These are phyloP conservation scores for Rhytidhysteron rufulum DNA, from an alignment of 2,329 filamentous ascomycete species.

Conservation along the genomic window DNA sequence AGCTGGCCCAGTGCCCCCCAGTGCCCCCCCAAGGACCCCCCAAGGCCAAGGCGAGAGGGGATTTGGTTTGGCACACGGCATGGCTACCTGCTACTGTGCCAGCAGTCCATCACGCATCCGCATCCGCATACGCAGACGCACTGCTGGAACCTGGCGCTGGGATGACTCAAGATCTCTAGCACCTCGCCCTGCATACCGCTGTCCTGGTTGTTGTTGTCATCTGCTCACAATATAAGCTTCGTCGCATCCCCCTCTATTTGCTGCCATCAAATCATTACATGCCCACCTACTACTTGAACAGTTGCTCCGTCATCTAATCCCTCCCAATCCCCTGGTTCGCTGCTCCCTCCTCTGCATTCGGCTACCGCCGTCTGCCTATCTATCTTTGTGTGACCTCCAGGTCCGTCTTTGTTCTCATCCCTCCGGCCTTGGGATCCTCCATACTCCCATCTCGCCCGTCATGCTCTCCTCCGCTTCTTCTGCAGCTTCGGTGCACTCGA, in stretches of 20 bases:
- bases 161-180: conserved; percentile 19
- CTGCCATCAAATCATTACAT: background rate
- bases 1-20: background rate
- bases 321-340: background rate
- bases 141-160: conserved; percentile 2
- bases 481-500: conserved; percentile 4
- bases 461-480: background rate
- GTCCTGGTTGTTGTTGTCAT: background rate
- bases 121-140: conserved; percentile 4
- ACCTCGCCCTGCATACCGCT: background rate
- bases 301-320: background rate
- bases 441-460: background rate
- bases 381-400: background rate
- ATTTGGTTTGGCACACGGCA: background rate
- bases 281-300: background rate
- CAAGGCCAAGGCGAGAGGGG: background rate
- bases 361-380: background rate
- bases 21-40: too few relatives aligned
- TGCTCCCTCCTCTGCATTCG: conserved; percentile 2
- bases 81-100: background rate
- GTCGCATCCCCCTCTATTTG: conserved; percentile 3
- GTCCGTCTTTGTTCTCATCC: background rate
- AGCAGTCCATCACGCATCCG: conserved; percentile 13
- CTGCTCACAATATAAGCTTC: conserved; percentile 15
- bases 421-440: background rate